Evolutionary conservation across 495 filamentous ascomycete genomes (phyloP).

Genomic region (Xylaria curta): DNA sequence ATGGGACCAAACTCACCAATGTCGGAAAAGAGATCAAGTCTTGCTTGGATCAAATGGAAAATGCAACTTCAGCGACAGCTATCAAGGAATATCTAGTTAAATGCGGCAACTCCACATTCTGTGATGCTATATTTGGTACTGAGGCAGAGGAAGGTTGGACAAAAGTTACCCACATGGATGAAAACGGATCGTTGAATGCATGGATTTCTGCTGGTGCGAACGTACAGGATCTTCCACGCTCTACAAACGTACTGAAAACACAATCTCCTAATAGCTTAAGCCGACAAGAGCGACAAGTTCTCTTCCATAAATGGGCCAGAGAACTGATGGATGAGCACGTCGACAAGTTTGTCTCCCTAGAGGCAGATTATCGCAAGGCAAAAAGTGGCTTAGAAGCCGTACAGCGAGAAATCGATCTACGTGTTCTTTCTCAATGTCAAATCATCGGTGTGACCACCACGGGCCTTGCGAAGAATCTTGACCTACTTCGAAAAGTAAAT

Average conservation of each 20-base stretch:
- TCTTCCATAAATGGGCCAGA: not conserved
- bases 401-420: conserved; percentile 54
- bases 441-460: conserved; percentile 80
- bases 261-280: not conserved
- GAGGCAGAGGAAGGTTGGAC: conserved; percentile 29
- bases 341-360: not conserved
- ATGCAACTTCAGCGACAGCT: not conserved
- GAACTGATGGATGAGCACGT: conserved; percentile 1
- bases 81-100: conserved; percentile 25
- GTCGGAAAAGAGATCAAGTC: not conserved
- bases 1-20: not conserved
- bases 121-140: conserved; percentile 39
- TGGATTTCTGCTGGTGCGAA: conserved; percentile 25
- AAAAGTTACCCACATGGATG: conserved; percentile 25
- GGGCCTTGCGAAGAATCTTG: conserved; percentile 69
- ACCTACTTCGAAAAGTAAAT: conserved; percentile 62
- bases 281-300: not conserved
- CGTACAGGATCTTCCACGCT: not conserved
- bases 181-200: conserved; percentile 7
- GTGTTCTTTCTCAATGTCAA: conserved; percentile 48
- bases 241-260: not conserved
- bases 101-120: conserved; percentile 1
- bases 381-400: conserved; percentile 38
- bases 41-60: not conserved
- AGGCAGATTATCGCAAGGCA: conserved; percentile 18